Percentiles rank a stretch among this genome's conserved stretches.
Conservation (phyloP, 192 early-diverging fungal genomes). For the Coemansia sp. region DNA sequence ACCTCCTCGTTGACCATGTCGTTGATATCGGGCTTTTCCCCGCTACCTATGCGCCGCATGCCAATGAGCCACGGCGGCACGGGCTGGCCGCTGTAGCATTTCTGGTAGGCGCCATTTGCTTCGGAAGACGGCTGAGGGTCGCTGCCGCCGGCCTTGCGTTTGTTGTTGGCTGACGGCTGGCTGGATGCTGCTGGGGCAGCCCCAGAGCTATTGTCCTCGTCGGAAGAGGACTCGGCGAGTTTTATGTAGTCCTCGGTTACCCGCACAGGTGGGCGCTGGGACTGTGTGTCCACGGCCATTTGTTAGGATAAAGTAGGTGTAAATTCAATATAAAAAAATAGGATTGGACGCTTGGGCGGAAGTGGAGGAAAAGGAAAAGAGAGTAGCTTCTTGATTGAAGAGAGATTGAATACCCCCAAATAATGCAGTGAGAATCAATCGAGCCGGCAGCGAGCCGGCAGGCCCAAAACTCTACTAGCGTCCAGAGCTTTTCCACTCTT, state of each 20-base stretch:
- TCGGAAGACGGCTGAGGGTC: too few species aligned
- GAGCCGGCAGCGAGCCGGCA: too few species aligned
- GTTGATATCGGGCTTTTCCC: constrained; percentile 38
- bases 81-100: constrained; percentile 39
- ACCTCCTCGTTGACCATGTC: constrained; percentile 62
- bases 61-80: constrained; percentile 49
- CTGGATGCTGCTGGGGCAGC: not conserved
- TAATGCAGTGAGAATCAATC: too few species aligned
- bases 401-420: too few species aligned
- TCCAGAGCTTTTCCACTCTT: too few species aligned
- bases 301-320: not conserved
- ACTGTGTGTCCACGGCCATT: not conserved
- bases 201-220: not conserved
- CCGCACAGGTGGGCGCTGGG: too few species aligned
- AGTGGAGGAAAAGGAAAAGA: too few species aligned
- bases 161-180: too few species aligned
- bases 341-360: too few species aligned
- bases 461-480: too few species aligned
- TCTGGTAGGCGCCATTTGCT: constrained; percentile 2
- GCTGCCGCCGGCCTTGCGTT: constrained; percentile 4
- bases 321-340: not conserved
- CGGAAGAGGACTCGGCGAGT: constrained; percentile 11
- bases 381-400: too few species aligned
- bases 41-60: constrained; percentile 20
- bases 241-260: constrained; percentile 23